Evolutionary conservation across 768 basidiomycete species (phyloP), one percentile per base, ranked within the genome.

Genomic region (Exsudoporus frostii): DNA sequence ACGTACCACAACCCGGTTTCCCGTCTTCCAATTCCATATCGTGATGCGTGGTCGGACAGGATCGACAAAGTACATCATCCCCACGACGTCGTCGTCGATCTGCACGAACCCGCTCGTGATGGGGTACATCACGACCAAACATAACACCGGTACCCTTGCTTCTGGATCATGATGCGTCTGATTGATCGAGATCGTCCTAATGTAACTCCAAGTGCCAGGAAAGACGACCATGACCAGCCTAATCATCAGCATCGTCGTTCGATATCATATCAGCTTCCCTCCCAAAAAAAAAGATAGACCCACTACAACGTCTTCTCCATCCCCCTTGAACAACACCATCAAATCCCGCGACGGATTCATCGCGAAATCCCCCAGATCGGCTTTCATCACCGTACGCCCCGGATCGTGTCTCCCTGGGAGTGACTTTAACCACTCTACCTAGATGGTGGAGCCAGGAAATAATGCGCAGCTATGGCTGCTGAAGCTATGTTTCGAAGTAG

Each of bases 291-390:
- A 20, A n/a, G n/a, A n/a, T n/a, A 11, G 4, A 34, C 62, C 32
- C 13, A 69, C 65, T 7, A 33, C 47, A 8, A n/a, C 13, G 1
- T 54, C 52, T 3, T 55, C 62, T 27, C 64, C 63, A 24, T 61
- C 61, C 48, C 61, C 61, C 46, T 62, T 63, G 15, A 82, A 65
- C 15, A 80, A 63, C 8, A 78, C 74, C 34, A 85, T 69, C 42
- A 86, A 60, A 56, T 86, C 82, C 63, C 85, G 85, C 5, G 80
- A 76, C 1, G 85, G 83, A 58, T 86, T 85, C n/a, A 85, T 78
- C 0, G 81, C 82, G 54, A 85, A 83, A 59, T 85, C 84, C 1
- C 72, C 74, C 1, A 83, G 39, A 27, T 80, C 71, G 1, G 68
- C 63, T 17, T 63, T 55, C 2, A 70, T 56, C 32, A 71, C 34